phyloP scores from a whole-genome alignment of 106 monocot species.

The Dioscorea dumetorum region DNA sequence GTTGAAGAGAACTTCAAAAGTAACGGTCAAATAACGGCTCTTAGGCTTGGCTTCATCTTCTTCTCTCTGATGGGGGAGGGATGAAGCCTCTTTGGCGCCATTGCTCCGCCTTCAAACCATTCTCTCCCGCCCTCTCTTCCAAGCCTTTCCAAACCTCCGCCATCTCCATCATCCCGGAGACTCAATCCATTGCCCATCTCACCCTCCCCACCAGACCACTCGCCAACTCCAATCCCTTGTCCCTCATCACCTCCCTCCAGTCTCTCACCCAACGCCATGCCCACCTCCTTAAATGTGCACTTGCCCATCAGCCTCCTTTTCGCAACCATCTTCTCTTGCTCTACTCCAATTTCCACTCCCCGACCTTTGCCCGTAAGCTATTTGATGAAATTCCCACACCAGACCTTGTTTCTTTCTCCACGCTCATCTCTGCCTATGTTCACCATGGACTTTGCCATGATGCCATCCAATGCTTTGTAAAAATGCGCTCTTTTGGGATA shows the following conservation, averaged over 20 bases:
- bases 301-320: conserved; percentile 15
- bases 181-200: too few species aligned
- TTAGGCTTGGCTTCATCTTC: too few species aligned
- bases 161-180: background rate
- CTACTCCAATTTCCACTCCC: conserved; percentile 37
- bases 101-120: background rate
- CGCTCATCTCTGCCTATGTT: conserved; percentile 55
- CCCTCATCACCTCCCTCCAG: conserved; percentile 8
- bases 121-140: background rate
- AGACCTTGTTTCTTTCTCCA: conserved; percentile 49
- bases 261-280: conserved; percentile 32
- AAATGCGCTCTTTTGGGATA: conserved; percentile 36
- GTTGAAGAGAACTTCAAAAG: too few species aligned
- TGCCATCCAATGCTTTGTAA: conserved; percentile 36
- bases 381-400: conserved; percentile 78
- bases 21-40: too few species aligned
- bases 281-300: conserved; percentile 36
- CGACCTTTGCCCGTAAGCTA: conserved; percentile 31
- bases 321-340: conserved; percentile 48
- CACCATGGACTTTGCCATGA: conserved; percentile 28
- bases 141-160: background rate
- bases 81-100: background rate
- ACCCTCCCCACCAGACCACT: background rate
- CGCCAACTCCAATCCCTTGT: conserved; percentile 2
- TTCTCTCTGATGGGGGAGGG: too few species aligned